Evolutionary conservation across 495 filamentous ascomycete species (phyloP).

Genomic region (Sabuloglossum arenarium): DNA sequence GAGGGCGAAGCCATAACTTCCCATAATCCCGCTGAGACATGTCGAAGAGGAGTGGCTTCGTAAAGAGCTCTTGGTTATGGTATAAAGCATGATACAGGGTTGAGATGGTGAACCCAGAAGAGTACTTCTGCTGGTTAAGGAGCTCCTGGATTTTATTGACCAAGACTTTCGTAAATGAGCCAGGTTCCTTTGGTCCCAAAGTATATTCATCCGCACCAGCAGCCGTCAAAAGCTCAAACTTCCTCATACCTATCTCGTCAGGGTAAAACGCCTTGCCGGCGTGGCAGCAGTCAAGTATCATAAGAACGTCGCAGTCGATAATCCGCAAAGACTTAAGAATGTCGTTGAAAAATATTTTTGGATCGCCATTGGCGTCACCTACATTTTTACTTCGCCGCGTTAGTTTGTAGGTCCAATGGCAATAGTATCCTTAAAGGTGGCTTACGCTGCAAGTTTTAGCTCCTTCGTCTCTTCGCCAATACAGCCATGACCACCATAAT

Average conservation of each 20-base stretch:
- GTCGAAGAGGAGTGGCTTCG: slow-evolving; percentile 11
- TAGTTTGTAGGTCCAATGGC: background rate
- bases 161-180: slow-evolving; percentile 11
- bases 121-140: slow-evolving; percentile 5
- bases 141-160: slow-evolving; percentile 2
- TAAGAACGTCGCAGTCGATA: slow-evolving; percentile 11
- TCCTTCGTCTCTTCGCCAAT: slow-evolving; percentile 8
- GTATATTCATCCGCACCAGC: background rate
- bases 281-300: slow-evolving; percentile 14
- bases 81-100: slow-evolving; percentile 11
- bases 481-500: slow-evolving; percentile 13
- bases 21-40: slow-evolving; percentile 7
- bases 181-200: slow-evolving; percentile 2
- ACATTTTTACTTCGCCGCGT: slow-evolving; percentile 4
- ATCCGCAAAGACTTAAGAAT: slow-evolving; percentile 9
- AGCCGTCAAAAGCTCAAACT: slow-evolving; percentile 13
- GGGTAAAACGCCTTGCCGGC: slow-evolving; percentile 10
- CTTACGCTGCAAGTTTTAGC: slow-evolving; percentile 13
- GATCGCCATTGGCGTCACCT: slow-evolving; percentile 9
- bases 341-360: slow-evolving; percentile 10
- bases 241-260: slow-evolving; percentile 9
- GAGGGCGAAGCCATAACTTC: slow-evolving; percentile 11
- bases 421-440: background rate
- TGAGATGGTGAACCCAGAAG: slow-evolving; percentile 9
- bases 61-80: slow-evolving; percentile 2